These are phyloP conservation scores for Mortierella alpina DNA, from an alignment of 192 early-diverging fungal genomes.

Conservation along the genomic window DNA sequence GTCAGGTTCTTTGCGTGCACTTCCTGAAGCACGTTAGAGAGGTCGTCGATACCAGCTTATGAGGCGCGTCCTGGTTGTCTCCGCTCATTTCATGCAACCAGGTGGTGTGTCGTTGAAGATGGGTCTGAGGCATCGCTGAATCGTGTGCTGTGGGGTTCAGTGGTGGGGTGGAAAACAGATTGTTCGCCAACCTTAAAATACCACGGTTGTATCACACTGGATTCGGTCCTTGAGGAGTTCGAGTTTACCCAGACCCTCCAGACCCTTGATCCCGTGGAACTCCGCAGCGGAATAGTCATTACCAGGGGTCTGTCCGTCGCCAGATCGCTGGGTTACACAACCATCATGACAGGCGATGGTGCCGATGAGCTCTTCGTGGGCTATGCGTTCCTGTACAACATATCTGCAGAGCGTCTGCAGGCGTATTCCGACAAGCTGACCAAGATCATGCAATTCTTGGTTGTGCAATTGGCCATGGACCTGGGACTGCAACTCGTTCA, in stretches of 20 bases:
- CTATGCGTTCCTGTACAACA: slow-evolving; percentile 68
- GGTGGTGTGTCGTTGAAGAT: too few relatives aligned
- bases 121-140: too few relatives aligned
- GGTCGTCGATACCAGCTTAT: background rate
- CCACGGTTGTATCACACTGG: slow-evolving; percentile 57
- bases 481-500: too few relatives aligned
- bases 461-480: too few relatives aligned
- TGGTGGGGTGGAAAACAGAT: too few relatives aligned
- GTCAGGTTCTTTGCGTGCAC: slow-evolving; percentile 22
- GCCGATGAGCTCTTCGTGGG: slow-evolving; percentile 81
- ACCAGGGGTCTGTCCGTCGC: slow-evolving; percentile 61
- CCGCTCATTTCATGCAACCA: too few relatives aligned
- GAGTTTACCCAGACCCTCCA: slow-evolving; percentile 61
- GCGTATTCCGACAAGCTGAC: slow-evolving; percentile 63
- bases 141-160: too few relatives aligned
- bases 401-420: slow-evolving; percentile 58
- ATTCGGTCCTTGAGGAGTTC: slow-evolving; percentile 55
- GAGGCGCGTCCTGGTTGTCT: background rate
- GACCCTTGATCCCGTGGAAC: slow-evolving; percentile 80
- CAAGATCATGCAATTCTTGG: too few relatives aligned
- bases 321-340: slow-evolving; percentile 58
- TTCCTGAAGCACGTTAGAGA: slow-evolving; percentile 29
- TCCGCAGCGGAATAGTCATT: slow-evolving; percentile 71
- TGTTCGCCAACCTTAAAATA: too few relatives aligned
- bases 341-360: slow-evolving; percentile 71